These are phyloP conservation scores for Striga hermonthica DNA, from an alignment of 305 asterid species.

Conservation along the genomic window DNA sequence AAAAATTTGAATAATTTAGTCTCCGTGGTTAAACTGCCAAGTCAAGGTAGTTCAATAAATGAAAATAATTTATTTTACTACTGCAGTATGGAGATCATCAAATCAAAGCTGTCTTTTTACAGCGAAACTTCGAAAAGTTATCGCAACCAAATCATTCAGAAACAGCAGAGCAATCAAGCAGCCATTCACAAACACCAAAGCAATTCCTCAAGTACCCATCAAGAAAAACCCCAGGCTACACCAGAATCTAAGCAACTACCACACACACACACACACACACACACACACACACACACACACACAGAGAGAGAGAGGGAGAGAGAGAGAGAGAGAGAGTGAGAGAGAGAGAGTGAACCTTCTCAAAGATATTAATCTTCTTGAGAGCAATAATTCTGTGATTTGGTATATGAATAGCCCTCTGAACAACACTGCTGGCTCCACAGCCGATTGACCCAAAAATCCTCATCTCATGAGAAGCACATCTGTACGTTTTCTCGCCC, in stretches of 20 bases:
- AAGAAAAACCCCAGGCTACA: not conserved
- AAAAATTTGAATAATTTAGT: not conserved
- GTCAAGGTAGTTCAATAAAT: too few species aligned
- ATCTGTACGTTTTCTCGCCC: slow-evolving; percentile 73
- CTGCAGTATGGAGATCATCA: not conserved
- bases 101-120: not conserved
- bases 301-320: too few species aligned
- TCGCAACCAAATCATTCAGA: not conserved
- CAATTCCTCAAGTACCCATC: not conserved
- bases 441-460: slow-evolving; percentile 83
- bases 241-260: not conserved
- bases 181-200: not conserved
- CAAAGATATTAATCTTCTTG: slow-evolving; percentile 90
- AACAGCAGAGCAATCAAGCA: not conserved
- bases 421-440: slow-evolving; percentile 98
- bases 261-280: not conserved
- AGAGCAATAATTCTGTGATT: slow-evolving; percentile 92
- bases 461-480: slow-evolving; percentile 97
- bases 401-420: slow-evolving; percentile 93
- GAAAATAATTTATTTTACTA: too few species aligned
- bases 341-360: slow-evolving; percentile 72
- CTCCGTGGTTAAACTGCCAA: too few species aligned
- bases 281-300: too few species aligned
- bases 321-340: too few species aligned
- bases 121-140: not conserved